phyloP scores from a whole-genome alignment of 1,284 basidiomycete genomes.

The Ceratobasidium papillatum region DNA sequence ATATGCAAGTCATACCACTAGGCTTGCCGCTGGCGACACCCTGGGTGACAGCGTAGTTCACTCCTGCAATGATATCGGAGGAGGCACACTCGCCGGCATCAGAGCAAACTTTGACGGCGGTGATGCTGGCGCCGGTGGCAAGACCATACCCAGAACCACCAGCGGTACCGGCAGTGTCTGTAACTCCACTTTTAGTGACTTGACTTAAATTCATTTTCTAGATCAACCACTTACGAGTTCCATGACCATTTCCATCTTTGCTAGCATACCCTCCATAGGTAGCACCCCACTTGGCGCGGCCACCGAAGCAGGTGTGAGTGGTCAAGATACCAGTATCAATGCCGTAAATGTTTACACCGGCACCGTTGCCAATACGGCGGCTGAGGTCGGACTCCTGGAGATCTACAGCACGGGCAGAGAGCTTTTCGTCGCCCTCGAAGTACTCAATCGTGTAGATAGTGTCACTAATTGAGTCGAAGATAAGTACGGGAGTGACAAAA shows the following conservation, averaged over 20 bases:
- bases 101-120: conserved; percentile 98
- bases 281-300: conserved; percentile 43
- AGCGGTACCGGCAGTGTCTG: conserved; percentile 53
- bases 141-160: conserved; percentile 82
- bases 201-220: background rate
- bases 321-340: conserved; percentile 41
- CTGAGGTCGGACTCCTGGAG: conserved; percentile 11
- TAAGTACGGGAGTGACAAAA: background rate
- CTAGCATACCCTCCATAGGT: conserved; percentile 55
- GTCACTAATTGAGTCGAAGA: conserved; percentile 7
- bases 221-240: conserved; percentile 28
- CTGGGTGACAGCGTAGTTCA: conserved; percentile 63
- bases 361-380: conserved; percentile 11
- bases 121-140: conserved; percentile 90
- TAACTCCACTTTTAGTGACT: background rate
- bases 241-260: conserved; percentile 42
- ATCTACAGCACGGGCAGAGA: conserved; percentile 15
- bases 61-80: conserved; percentile 90
- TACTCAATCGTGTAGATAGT: conserved; percentile 28
- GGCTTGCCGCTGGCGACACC: background rate
- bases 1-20: background rate
- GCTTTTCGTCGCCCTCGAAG: background rate
- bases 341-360: conserved; percentile 40
- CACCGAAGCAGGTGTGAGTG: conserved; percentile 40
- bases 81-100: conserved; percentile 92